Base-by-base conservation (phyloP, 108 stramenopile species). In the Epithemia pelagica region DNA sequence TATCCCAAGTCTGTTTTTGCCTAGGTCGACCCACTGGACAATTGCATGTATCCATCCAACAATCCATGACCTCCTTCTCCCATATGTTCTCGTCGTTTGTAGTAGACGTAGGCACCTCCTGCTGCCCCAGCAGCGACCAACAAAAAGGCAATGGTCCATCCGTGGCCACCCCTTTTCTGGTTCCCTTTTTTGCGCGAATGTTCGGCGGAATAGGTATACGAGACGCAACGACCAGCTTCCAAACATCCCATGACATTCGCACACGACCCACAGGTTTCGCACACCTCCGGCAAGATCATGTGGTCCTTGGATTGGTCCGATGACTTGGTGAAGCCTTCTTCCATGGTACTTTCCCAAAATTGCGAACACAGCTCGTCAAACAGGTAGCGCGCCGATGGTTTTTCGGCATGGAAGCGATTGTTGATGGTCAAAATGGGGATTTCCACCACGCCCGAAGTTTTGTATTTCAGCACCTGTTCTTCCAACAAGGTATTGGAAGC, bases 401-500 rank as follows among this genome's bases (percentile, higher is more conserved):
- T 46, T 5, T 46, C 37, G 37, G 37, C 15, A 46, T 46, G 37
- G 37, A 10, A 46, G 10, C 37, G 37, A 46, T 46, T 46, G 56
- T 58, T 58, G 21, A 58, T 27, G 26, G 56, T 58, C 22, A 58
- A 26, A 8, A 27, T 21, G 21, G 56, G 56, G 21, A 58, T 23
- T 58, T 23, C 56, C 7, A 58, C 56, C 5, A 58, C 56, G 21
- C 56, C 26, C 21, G 56, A 58, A 18, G 22, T 23, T 21, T 58
- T 7, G 5, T 32, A 27, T 27, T 62, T 62, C n/a, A 30, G 8
- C 25, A 58, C 5, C 56, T 18, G 7, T 25, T 58, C 22, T 8
- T 58, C 57, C 27, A 68, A 32, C 8, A 68, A 15, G 1, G 37
- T 54, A 64, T 97, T 97, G 61, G 26, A 61, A 54, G 54, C 70